A percentile compares a stretch with the other conserved stretches of the same genome.
Conservation (phyloP, 208 protist species). For the Leishmania guyanensis region DNA sequence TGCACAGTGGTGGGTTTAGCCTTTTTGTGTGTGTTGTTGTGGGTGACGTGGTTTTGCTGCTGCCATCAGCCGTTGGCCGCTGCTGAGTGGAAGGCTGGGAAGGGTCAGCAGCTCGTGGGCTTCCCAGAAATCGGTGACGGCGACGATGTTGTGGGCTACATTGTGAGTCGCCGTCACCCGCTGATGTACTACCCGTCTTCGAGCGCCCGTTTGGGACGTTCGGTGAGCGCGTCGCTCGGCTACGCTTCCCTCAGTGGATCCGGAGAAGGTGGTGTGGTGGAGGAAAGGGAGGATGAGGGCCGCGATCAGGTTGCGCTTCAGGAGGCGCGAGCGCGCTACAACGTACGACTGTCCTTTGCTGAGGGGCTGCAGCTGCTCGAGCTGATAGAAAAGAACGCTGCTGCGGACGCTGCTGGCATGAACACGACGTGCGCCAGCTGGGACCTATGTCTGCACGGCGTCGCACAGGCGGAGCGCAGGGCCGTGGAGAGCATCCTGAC, state of each 20-base stretch:
- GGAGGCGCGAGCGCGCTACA: constrained; percentile 73
- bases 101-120: constrained; percentile 28
- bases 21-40: constrained; percentile 4
- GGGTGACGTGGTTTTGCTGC: background rate
- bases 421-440: constrained; percentile 18
- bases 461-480: constrained; percentile 11
- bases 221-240: background rate
- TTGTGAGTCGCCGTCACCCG: constrained; percentile 32
- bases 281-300: constrained; percentile 55
- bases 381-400: constrained; percentile 50
- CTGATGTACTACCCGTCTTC: constrained; percentile 41
- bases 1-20: too few relatives aligned
- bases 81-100: background rate
- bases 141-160: constrained; percentile 20
- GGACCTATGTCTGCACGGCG: constrained; percentile 12
- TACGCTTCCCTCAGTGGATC: constrained; percentile 11
- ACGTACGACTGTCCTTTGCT: constrained; percentile 50
- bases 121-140: constrained; percentile 32
- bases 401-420: constrained; percentile 37
- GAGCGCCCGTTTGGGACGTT: background rate
- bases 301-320: constrained; percentile 65
- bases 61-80: background rate
- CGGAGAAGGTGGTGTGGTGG: constrained; percentile 11
- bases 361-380: constrained; percentile 46
- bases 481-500: constrained; percentile 27